phyloP scores from a whole-genome alignment of 164 flowering plant genomes.

The Akebia trifoliata region DNA sequence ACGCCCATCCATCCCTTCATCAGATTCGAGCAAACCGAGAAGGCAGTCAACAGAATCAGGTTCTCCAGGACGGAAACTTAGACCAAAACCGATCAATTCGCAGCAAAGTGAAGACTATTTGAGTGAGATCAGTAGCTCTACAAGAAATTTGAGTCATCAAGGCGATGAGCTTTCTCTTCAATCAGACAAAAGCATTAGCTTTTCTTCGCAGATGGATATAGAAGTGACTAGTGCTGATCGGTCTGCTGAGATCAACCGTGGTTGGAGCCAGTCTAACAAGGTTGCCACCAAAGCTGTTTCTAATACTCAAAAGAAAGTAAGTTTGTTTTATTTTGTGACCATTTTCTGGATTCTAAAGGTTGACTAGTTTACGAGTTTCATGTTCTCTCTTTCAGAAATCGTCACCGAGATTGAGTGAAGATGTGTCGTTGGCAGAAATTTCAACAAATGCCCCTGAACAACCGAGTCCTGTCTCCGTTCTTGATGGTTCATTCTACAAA shows the following conservation, averaged over 20 bases:
- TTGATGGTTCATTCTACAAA: conserved; percentile 56
- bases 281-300: conserved; percentile 11
- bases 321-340: background rate
- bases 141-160: conserved; percentile 43
- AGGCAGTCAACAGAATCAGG: conserved; percentile 47
- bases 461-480: conserved; percentile 98
- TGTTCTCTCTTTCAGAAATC: conserved; percentile 32
- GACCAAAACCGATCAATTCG: conserved; percentile 30
- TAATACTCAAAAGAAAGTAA: conserved; percentile 23
- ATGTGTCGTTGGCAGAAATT: conserved; percentile 29
- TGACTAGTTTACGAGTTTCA: conserved; percentile 6
- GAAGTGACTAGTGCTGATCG: conserved; percentile 37
- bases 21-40: conserved; percentile 57
- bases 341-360: background rate
- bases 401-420: conserved; percentile 21
- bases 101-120: conserved; percentile 45
- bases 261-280: conserved; percentile 11
- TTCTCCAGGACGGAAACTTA: conserved; percentile 57
- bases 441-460: conserved; percentile 49
- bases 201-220: conserved; percentile 34
- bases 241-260: conserved; percentile 22
- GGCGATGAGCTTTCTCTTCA: conserved; percentile 42
- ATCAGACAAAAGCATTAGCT: conserved; percentile 36
- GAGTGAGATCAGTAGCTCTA: conserved; percentile 49
- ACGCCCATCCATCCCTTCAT: conserved; percentile 48